Evolutionary conservation across 225 moss, liverwort and hornwort genomes (phyloP).

Genomic region (Bryum argenteum): DNA sequence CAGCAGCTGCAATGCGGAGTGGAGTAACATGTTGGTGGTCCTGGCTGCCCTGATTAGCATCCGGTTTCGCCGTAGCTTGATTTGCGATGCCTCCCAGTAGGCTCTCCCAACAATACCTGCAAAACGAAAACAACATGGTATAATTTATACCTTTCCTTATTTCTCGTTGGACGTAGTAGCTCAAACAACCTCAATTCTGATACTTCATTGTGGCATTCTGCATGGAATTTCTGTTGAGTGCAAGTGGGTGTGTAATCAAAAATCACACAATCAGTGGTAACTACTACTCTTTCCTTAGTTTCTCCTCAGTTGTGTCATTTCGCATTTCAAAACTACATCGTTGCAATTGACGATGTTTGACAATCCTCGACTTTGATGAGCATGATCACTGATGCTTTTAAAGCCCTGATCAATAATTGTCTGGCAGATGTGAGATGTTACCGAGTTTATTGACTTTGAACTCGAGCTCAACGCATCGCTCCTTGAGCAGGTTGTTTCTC

Average conservation of each 20-base stretch:
- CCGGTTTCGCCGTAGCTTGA: conserved; percentile 72
- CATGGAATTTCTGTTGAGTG: too few species aligned
- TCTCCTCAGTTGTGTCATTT: too few species aligned
- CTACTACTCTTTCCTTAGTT: too few species aligned
- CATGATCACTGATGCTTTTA: background rate
- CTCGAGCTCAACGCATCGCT: conserved; percentile 46
- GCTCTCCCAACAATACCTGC: conserved; percentile 79
- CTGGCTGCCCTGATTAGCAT: conserved; percentile 69
- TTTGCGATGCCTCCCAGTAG: conserved; percentile 85
- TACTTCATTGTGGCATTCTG: too few species aligned
- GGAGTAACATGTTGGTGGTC: conserved; percentile 76
- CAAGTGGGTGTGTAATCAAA: too few species aligned
- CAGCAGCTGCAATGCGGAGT: conserved; percentile 63
- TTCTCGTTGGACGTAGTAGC: too few species aligned
- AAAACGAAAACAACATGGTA: background rate
- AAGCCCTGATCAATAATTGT: background rate
- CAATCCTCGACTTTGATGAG: too few species aligned
- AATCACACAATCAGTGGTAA: too few species aligned
- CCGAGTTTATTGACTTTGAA: conserved; percentile 61
- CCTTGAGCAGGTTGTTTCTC: conserved; percentile 43
- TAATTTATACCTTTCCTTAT: background rate
- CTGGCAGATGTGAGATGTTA: conserved; percentile 11
- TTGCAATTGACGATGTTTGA: too few species aligned
- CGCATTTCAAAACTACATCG: too few species aligned
- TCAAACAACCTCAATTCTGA: too few species aligned